phyloP scores from a whole-genome alignment of 768 basidiomycete species.

The Sarcomyxa edulis region DNA sequence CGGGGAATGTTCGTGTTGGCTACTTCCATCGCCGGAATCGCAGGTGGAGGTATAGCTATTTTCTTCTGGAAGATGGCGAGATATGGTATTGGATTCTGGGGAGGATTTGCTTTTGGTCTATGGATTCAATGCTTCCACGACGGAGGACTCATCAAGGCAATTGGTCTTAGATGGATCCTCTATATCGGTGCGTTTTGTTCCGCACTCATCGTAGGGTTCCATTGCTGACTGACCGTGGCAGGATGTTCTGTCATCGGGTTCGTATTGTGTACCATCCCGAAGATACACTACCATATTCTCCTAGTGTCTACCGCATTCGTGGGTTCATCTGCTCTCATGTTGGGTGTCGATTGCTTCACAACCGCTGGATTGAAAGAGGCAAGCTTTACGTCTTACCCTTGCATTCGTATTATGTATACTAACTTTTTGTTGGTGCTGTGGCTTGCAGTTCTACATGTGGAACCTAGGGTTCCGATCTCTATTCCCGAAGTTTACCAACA shows the following conservation, averaged over 20 bases:
- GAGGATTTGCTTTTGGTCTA: constrained; percentile 81
- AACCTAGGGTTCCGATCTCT: constrained; percentile 82
- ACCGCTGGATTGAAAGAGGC: constrained; percentile 93
- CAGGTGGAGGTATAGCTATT: constrained; percentile 80
- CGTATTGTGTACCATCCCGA: constrained; percentile 78
- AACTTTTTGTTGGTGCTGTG: constrained; percentile 10
- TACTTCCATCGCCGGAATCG: constrained; percentile 71
- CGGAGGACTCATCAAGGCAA: constrained; percentile 73
- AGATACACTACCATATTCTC: constrained; percentile 82
- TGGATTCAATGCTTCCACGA: constrained; percentile 84
- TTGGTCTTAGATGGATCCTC: constrained; percentile 85
- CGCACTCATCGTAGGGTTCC: constrained; percentile 5
- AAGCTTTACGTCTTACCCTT: constrained; percentile 11
- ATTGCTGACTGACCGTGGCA: constrained; percentile 24
- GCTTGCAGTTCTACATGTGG: constrained; percentile 84
- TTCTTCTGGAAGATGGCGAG: constrained; percentile 92
- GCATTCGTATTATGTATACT: constrained; percentile 12
- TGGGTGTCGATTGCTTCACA: constrained; percentile 93
- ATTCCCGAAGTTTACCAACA: constrained; percentile 70
- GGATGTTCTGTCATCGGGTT: constrained; percentile 75
- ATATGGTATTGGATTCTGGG: constrained; percentile 79
- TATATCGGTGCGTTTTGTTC: constrained; percentile 60
- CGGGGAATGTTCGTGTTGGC: constrained; percentile 91
- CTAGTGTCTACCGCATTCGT: constrained; percentile 86
- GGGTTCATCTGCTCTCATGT: constrained; percentile 84